A percentile compares a stretch with the other conserved stretches of the same genome.
phyloP scores from a whole-genome alignment of 768 basidiomycete species.

The Mycena albidolilacea region DNA sequence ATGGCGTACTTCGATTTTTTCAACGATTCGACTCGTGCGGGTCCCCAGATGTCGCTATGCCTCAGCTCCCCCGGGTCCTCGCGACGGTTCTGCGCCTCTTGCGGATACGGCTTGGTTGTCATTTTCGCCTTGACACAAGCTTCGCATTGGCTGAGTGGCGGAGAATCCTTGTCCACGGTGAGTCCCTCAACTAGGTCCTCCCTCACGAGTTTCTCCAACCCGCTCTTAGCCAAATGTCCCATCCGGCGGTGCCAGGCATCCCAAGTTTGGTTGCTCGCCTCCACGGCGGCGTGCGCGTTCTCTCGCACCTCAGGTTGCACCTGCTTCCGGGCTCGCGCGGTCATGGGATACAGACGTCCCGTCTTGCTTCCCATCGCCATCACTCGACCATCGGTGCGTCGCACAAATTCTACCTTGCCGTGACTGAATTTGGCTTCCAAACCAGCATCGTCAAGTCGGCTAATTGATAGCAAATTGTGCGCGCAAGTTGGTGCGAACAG shows the following conservation, averaged over 20 bases:
- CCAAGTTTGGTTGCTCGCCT: conserved; percentile 23
- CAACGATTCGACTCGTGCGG: conserved; percentile 21
- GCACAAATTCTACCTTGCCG: not conserved
- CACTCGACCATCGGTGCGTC: not conserved
- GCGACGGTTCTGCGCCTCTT: conserved; percentile 14
- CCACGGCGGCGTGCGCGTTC: not conserved
- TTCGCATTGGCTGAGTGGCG: conserved; percentile 24
- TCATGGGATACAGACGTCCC: conserved; percentile 15
- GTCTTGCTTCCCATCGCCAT: conserved; percentile 8
- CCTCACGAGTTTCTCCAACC: not conserved
- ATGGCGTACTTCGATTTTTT: not conserved
- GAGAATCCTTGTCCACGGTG: not conserved
- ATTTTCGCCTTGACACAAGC: conserved; percentile 29
- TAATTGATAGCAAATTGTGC: no score
- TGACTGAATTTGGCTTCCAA: no score
- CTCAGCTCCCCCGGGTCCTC: conserved; percentile 24
- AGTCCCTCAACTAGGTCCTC: conserved; percentile 12
- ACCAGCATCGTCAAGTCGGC: no score
- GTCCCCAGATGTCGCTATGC: conserved; percentile 29
- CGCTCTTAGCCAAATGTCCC: not conserved
- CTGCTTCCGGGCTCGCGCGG: not conserved
- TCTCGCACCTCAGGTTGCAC: no score
- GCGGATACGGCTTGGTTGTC: conserved; percentile 17
- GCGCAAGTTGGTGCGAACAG: no score
- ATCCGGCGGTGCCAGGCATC: conserved; percentile 27